Evolutionary conservation across 164 flowering plant genomes (phyloP).

Genomic region (Houttuynia cordata): DNA sequence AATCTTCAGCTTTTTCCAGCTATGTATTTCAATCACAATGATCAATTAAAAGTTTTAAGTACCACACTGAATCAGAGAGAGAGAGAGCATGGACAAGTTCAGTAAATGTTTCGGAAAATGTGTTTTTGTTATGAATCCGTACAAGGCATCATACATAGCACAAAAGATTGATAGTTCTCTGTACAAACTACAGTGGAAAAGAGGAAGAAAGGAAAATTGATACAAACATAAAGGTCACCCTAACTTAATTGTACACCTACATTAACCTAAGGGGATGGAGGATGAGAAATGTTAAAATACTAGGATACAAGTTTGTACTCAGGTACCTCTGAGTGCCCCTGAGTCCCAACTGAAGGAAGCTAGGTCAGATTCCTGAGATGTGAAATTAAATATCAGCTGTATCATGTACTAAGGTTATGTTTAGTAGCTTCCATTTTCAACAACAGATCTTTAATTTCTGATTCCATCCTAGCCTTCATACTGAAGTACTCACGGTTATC

Average conservation of each 20-base stretch:
- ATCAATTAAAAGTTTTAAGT: background rate
- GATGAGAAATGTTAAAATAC: background rate
- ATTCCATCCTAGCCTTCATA: constrained; percentile 84
- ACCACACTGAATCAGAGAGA: background rate
- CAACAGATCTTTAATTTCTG: constrained; percentile 66
- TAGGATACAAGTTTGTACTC: background rate
- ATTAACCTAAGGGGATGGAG: constrained; percentile 4
- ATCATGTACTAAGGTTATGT: constrained; percentile 42
- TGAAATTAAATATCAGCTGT: background rate
- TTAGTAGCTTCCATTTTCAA: constrained; percentile 77
- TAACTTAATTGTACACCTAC: constrained; percentile 20
- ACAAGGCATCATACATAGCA: constrained; percentile 4
- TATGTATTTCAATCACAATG: background rate
- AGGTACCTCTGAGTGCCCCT: background rate
- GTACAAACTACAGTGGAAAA: constrained; percentile 29
- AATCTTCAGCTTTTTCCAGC: background rate
- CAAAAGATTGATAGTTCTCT: constrained; percentile 12
- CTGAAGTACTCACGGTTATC: constrained; percentile 55
- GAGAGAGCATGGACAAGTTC: constrained; percentile 1
- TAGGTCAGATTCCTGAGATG: background rate
- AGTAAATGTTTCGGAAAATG: too few relatives aligned
- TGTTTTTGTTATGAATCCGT: constrained; percentile 10
- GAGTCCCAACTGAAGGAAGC: background rate
- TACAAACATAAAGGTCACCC: constrained; percentile 4
- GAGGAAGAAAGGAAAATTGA: background rate